Evolutionary conservation across 2,329 filamentous ascomycete species (phyloP), one percentile per base, ranked within the genome.

Genomic region (Talaromyces pinophilus): DNA sequence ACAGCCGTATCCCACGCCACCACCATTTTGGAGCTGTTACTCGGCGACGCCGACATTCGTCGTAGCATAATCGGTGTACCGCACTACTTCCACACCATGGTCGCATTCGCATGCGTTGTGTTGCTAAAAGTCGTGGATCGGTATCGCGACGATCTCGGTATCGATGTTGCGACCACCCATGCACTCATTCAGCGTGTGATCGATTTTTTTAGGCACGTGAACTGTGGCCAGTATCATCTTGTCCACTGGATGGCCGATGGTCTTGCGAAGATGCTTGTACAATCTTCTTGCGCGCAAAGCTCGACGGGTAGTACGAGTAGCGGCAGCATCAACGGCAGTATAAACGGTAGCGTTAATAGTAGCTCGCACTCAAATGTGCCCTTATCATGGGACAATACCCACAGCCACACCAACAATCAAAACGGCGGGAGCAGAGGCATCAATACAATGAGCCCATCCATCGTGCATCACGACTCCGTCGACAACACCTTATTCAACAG

Each of bases 11-110:
- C 72, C 17, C 75, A 76, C 1, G 79, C 79, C 0, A 72, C 77
- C 4, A 72, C 75, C 1, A 79, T 80, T 62, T 74, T 81, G n/a
- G 75, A 77, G 35, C 73, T 79, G 46, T 72, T 81, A 0, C 70
- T 80, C 1, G 70, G 77, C 35, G 78, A 80, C 54, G 70, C 72
- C 17, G 74, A 79, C 66, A 71, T 80, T 0, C 76, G 77, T 35
- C 70, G 73, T 19, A 75, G 74, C 19, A 72, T 80, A 11, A 71
- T 78, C 7, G 79, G 79, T 48, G 77, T 80, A 62, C 79, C 79
- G 1, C 77, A 80, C 46, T 80, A 81, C 66, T 75, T 81, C 60
- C 76, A 80, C 66, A 79, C 78, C 25, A 81, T 80, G 77, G 77
- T 81, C 60, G 76, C 79, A 0, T 81, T 80, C 65, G 77, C 79